A percentile compares a stretch with the other conserved stretches of the same genome.
Evolutionary conservation across 805 yeast genomes (phyloP).

Genomic region (Wickerhamiella sorbophila): DNA sequence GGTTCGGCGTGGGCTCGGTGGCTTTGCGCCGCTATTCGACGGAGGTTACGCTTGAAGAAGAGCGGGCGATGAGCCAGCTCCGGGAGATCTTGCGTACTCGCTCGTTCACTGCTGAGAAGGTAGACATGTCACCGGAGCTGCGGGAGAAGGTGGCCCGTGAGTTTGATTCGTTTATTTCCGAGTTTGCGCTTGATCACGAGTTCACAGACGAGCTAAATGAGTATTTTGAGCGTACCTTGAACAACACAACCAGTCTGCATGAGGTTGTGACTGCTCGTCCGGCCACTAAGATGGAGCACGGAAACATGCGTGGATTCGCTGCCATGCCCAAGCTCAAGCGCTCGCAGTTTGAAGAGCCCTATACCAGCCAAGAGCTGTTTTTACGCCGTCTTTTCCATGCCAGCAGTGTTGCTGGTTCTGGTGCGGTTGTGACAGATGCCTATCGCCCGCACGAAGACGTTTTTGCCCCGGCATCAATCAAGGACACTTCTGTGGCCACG

Average conservation of each 20-base stretch:
- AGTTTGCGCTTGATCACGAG: constrained; percentile 20
- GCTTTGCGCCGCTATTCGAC: not conserved
- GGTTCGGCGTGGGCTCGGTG: not conserved
- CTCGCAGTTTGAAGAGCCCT: constrained; percentile 47
- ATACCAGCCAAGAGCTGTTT: constrained; percentile 62
- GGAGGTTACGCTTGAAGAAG: constrained; percentile 3
- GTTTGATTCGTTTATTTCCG: constrained; percentile 19
- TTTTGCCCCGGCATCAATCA: constrained; percentile 40
- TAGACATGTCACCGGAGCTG: constrained; percentile 21
- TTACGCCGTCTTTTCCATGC: constrained; percentile 58
- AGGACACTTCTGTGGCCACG: constrained; percentile 49
- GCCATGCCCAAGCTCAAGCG: constrained; percentile 51
- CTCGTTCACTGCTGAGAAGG: constrained; percentile 13
- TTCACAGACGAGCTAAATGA: constrained; percentile 16
- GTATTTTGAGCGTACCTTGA: constrained; percentile 11
- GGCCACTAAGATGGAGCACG: constrained; percentile 3
- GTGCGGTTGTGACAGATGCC: constrained; percentile 41
- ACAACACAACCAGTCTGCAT: constrained; percentile 4
- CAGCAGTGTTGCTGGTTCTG: constrained; percentile 39
- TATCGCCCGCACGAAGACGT: constrained; percentile 59
- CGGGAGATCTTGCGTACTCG: constrained; percentile 11
- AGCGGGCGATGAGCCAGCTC: constrained; percentile 4
- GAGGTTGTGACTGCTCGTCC: constrained; percentile 3
- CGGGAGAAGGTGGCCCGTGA: constrained; percentile 20
- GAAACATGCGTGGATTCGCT: constrained; percentile 14